A percentile compares a stretch with the other conserved stretches of the same genome.
Conservation (phyloP, 371 early-diverging fungal genomes). For the Rhizopus delemar region DNA sequence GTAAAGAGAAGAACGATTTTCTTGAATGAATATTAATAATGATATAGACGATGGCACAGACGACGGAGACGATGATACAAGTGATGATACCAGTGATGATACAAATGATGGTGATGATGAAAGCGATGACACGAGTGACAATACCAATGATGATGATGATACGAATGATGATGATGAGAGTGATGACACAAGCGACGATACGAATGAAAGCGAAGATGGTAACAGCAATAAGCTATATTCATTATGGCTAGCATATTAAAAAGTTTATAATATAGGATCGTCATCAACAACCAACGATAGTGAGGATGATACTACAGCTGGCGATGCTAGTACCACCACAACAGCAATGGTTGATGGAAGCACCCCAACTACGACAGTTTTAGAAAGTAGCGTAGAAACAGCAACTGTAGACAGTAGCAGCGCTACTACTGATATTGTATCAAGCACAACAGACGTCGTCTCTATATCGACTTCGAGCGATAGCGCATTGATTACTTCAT, state of each 20-base stretch:
- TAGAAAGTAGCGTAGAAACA: neutral
- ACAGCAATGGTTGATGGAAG: neutral
- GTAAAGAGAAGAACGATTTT: neutral
- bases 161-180: neutral
- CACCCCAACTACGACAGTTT: constrained; percentile 1
- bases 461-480: too few relatives aligned
- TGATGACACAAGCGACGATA: neutral
- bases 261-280: neutral
- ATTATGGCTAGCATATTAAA: too few relatives aligned
- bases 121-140: neutral
- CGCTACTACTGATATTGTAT: neutral
- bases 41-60: neutral
- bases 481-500: too few relatives aligned
- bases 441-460: neutral
- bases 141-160: neutral
- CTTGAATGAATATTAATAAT: neutral
- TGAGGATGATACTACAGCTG: neutral
- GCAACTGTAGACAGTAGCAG: neutral
- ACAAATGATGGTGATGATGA: neutral
- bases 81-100: neutral
- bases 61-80: neutral
- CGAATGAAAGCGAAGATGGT: neutral
- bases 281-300: neutral
- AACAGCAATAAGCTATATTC: too few relatives aligned
- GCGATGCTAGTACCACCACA: neutral